Conservation (phyloP, 768 basidiomycete genomes). For the Ephemerocybe angulata region DNA sequence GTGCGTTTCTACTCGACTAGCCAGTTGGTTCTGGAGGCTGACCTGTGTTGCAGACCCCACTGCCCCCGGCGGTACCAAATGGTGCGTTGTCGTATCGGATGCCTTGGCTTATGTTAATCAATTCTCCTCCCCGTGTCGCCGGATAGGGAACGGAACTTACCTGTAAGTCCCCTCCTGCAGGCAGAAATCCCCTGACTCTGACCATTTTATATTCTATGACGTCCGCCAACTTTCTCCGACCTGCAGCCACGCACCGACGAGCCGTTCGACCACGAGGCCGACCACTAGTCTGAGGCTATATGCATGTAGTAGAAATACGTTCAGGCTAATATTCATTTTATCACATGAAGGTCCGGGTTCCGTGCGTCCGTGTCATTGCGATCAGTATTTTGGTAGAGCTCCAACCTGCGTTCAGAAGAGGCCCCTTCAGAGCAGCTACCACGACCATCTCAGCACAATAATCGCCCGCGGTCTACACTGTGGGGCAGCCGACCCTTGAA, state of each 20-base stretch:
- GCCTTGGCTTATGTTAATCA: conserved; percentile 1
- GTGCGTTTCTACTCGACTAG: conserved; percentile 49
- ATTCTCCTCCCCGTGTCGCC: conserved; percentile 2
- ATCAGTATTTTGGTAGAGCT: background rate
- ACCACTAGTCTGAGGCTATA: conserved; percentile 27
- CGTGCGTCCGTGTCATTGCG: background rate
- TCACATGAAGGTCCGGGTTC: conserved; percentile 1
- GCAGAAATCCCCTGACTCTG: conserved; percentile 5
- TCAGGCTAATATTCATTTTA: background rate
- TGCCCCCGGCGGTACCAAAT: conserved; percentile 93
- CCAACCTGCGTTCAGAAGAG: background rate
- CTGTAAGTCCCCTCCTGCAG: conserved; percentile 48
- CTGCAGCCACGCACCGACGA: conserved; percentile 59
- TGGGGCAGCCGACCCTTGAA: background rate
- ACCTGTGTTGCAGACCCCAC: conserved; percentile 53
- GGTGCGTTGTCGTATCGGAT: conserved; percentile 49
- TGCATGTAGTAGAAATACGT: background rate
- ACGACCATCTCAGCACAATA: background rate
- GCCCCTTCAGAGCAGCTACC: conserved; percentile 1
- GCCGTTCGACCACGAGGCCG: conserved; percentile 59
- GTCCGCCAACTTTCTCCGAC: conserved; percentile 8
- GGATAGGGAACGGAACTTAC: conserved; percentile 73
- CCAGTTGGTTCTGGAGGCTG: background rate
- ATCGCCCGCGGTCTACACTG: background rate
- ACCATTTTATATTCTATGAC: background rate